Percentiles rank a stretch among this genome's conserved stretches.
Conservation (phyloP, 352 stramenopile genomes). For the Phytophthora constricta region DNA sequence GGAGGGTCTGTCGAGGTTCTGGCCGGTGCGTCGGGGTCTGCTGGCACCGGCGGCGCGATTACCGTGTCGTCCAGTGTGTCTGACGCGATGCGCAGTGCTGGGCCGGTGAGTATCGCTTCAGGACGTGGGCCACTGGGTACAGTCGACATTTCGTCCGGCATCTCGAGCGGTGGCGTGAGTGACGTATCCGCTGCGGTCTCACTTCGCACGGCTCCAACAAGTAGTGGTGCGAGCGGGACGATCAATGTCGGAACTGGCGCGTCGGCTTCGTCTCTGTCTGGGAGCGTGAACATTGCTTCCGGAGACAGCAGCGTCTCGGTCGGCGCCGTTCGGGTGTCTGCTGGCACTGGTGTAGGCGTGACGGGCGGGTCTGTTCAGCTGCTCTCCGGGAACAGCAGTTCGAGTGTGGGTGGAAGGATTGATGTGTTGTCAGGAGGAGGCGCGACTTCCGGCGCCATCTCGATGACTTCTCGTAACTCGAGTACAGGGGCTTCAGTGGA, state of each 20-base stretch:
- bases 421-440: conserved; percentile 23
- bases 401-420: conserved; percentile 16
- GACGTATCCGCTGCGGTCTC: conserved; percentile 24
- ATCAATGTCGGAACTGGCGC: conserved; percentile 19
- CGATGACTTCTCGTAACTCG: conserved; percentile 25
- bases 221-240: conserved; percentile 15
- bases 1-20: conserved; percentile 38
- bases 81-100: conserved; percentile 26
- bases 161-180: conserved; percentile 4
- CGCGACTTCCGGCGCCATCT: conserved; percentile 15
- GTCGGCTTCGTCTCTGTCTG: conserved; percentile 17
- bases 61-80: conserved; percentile 20
- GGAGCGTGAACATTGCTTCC: conserved; percentile 18
- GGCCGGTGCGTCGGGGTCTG: conserved; percentile 8
- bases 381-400: conserved; percentile 27
- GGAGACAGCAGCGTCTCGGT: conserved; percentile 17
- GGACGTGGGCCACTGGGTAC: conserved; percentile 24
- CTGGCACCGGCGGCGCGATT: conserved; percentile 5
- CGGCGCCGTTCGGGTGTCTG: conserved; percentile 18
- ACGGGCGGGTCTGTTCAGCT: conserved; percentile 21
- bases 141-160: conserved; percentile 25
- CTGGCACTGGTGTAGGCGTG: conserved; percentile 16
- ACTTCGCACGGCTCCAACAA: conserved; percentile 22
- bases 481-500: conserved; percentile 19
- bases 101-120: conserved; percentile 21